Base-by-base conservation (phyloP, 805 yeast species). In the Cyberlindnera saturnus region DNA sequence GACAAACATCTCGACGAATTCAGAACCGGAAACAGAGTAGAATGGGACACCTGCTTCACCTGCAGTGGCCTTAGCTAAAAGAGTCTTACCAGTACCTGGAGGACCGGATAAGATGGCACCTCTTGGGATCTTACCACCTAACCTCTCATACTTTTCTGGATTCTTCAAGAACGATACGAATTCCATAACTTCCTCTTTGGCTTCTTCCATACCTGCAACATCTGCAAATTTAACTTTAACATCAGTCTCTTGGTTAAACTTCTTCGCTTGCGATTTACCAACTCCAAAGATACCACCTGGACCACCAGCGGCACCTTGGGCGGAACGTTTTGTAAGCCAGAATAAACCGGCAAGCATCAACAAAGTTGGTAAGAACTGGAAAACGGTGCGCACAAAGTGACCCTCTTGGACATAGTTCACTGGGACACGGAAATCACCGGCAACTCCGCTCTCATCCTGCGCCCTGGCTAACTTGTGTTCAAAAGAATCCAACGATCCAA, bases 31-130 rank as follows among this genome's bases (percentile, higher is more conserved):
- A 16, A 93, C 98, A 14, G 96, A 86, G 56, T 81, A 81, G 62
- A 93, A 93, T 35, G 99, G 97, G 34, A 93, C 99, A 44, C 93
- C 95, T 0, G 99, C 99, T 65, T 93, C 99, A 52, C 99, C 99
- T 2, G 99, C 99, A 39, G 98, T 93, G 5, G 99, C 99, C 61
- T 88, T 91, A 11, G 99, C 99, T 40, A 93, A 69, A 42, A 93
- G 71, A 1, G 99, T 93, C 63, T 93, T 93, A 79, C 99, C 99
- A 9, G 99, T 93, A 70, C 99, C 99, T 40, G 99, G 99, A 15
- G 99, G 96, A 39, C 99, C 99, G 2, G 96, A 85, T 44, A 93
- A 70, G 47, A 93, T 87, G 9, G 99, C 99, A 55, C 99, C 99
- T 61, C 98, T 79, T 38, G 99, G 99, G 52, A 93, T 93, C 63